Percentiles rank a stretch among this genome's conserved stretches.
Evolutionary conservation across 371 early-diverging fungal genomes (phyloP).

Genomic region (Mucor circinelloides): DNA sequence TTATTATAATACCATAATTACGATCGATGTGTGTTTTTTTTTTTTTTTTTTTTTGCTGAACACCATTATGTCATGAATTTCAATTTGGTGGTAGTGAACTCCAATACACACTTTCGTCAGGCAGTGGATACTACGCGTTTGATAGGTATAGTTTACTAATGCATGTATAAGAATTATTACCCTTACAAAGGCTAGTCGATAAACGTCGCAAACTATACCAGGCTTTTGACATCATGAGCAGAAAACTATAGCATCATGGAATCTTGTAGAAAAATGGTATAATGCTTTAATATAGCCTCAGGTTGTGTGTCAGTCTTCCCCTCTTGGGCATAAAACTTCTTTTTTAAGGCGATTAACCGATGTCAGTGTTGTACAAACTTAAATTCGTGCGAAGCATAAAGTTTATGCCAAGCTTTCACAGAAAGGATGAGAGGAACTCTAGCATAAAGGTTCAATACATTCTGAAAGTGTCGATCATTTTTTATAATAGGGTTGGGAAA

Average conservation of each 20-base stretch:
- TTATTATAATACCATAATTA: too few relatives aligned
- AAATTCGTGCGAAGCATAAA: background rate
- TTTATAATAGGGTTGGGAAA: background rate
- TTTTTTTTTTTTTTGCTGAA: background rate
- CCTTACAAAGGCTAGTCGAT: background rate
- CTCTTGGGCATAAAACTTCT: background rate
- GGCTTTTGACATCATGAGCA: background rate
- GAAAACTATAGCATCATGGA: background rate
- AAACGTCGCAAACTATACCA: too few relatives aligned
- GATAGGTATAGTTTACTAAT: background rate
- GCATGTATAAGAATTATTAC: background rate
- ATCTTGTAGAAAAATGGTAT: background rate
- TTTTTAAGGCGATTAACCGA: background rate
- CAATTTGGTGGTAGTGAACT: background rate
- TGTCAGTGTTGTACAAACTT: background rate
- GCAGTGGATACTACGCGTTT: background rate
- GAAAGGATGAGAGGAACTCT: background rate
- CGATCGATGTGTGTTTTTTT: too few relatives aligned
- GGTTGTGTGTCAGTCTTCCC: background rate
- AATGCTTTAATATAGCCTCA: background rate
- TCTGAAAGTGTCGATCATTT: background rate
- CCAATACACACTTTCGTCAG: background rate
- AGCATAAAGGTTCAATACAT: background rate
- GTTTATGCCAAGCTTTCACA: background rate
- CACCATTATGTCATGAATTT: background rate